Evolutionary conservation across 1,139 yeast species (phyloP).

Genomic region (Protomyces pachydermus): DNA sequence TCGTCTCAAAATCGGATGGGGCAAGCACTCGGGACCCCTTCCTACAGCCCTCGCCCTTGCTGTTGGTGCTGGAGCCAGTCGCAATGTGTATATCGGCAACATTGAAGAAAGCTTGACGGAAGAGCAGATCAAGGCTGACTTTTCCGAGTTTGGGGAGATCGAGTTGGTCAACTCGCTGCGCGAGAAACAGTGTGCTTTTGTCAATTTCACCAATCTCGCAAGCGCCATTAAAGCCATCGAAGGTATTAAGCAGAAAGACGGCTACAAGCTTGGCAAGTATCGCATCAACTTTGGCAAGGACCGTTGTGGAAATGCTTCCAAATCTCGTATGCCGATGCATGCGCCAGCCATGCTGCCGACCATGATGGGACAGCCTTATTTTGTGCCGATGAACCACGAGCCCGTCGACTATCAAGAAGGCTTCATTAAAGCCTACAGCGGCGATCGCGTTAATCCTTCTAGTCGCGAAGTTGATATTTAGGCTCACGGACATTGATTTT

Average conservation of each 20-base stretch:
- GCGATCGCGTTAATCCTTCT: neutral
- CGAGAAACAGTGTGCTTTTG: conserved; percentile 86
- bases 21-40: conserved; percentile 86
- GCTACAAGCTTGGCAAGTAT: conserved; percentile 44
- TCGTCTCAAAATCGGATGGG: conserved; percentile 90
- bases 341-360: neutral
- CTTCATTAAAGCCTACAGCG: neutral
- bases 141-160: conserved; percentile 79
- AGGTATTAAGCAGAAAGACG: conserved; percentile 50
- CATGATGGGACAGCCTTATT: neutral
- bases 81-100: conserved; percentile 85
- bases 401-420: neutral
- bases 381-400: neutral
- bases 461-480: neutral
- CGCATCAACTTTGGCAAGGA: conserved; percentile 88
- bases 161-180: conserved; percentile 85
- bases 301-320: conserved; percentile 50
- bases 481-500: no score
- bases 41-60: conserved; percentile 76
- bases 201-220: conserved; percentile 81
- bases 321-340: neutral
- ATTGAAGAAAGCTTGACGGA: conserved; percentile 54
- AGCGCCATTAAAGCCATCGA: conserved; percentile 83
- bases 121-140: conserved; percentile 63
- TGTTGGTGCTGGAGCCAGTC: conserved; percentile 88